Evolutionary conservation across 106 monocot species (phyloP), one percentile per base, ranked within the genome.

Genomic region (Posidonia australis): DNA sequence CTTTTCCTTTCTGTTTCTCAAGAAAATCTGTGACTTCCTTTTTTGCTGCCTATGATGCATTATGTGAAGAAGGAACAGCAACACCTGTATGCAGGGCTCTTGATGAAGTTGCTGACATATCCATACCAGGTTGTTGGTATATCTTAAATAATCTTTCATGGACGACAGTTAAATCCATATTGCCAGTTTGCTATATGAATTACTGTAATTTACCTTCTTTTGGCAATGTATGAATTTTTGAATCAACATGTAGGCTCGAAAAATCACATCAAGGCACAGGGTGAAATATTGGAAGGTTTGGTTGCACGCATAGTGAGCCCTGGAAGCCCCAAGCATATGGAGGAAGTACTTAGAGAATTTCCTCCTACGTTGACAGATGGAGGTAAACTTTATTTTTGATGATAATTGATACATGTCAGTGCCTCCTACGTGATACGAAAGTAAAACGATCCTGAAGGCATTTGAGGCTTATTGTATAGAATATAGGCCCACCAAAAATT

Each of bases 51-150:
- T 96, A 81, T 80, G 96, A 96, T 79, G 90, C 90, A 67, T 73
- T 96, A 59, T 96, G 96, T 65, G 96, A 96, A 82, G 96, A 96
- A 78, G 96, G 96, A 72, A 96, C 87, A 36, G 86, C 96, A 43
- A 90, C 96, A 60, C 63, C 96, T 45, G 90, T 96, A 54, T 90
- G 90, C 46, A 79, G 70, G 60, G 87, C 90, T 72, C 87, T 96
- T 72, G 80, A 90, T 84, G 87, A 96, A 66, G 71, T 96, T 74
- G 90, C 96, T 56, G 90, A 96, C 42, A 87, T 96, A 80, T 82
- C 90, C 75, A 76, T 90, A 27, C 86, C 90, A 63, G 96, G 90
- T 88, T 68, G 70, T 25, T 12, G n/a, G 14, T 62, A 30, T 60
- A 10, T 25, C 27, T 56, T 23, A 56, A 56, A 56, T 56, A 24